Percentiles rank a stretch among this genome's conserved stretches.
These are phyloP conservation scores for Penicillium odoratum DNA, from an alignment of 495 filamentous ascomycete genomes.

Conservation along the genomic window DNA sequence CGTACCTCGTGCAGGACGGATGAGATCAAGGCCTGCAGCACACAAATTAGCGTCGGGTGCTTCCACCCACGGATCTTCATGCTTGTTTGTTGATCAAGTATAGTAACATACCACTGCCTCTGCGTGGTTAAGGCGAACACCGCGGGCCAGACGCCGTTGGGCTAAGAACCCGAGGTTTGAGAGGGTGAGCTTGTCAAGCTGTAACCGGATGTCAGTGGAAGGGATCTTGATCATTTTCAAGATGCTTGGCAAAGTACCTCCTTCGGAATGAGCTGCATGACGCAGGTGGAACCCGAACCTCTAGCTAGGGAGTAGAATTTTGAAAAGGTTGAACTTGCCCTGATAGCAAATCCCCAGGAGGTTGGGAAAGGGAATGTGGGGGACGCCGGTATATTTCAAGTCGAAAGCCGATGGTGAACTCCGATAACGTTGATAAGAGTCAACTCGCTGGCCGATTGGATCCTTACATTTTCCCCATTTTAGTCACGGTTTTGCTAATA, in stretches of 20 bases:
- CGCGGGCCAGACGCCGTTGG: conserved; percentile 84
- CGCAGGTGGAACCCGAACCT: conserved; percentile 28
- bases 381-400: conserved; percentile 16
- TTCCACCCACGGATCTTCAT: not conserved
- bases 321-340: not conserved
- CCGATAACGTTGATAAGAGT: conserved; percentile 22
- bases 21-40: conserved; percentile 76
- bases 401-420: not conserved
- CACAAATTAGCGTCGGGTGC: not conserved
- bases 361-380: conserved; percentile 18
- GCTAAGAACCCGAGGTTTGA: conserved; percentile 87
- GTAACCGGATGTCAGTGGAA: conserved; percentile 1
- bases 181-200: conserved; percentile 97
- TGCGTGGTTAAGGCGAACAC: conserved; percentile 85
- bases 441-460: conserved; percentile 26
- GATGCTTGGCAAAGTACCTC: conserved; percentile 57
- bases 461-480: conserved; percentile 14
- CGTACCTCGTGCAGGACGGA: conserved; percentile 83
- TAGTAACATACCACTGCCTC: conserved; percentile 82
- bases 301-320: conserved; percentile 2
- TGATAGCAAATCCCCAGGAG: conserved; percentile 1
- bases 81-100: not conserved
- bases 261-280: conserved; percentile 83
- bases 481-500: conserved; percentile 28
- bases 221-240: not conserved